These are phyloP conservation scores for Tetracladium marchalianum DNA, from an alignment of 495 filamentous ascomycete genomes.

Conservation along the genomic window DNA sequence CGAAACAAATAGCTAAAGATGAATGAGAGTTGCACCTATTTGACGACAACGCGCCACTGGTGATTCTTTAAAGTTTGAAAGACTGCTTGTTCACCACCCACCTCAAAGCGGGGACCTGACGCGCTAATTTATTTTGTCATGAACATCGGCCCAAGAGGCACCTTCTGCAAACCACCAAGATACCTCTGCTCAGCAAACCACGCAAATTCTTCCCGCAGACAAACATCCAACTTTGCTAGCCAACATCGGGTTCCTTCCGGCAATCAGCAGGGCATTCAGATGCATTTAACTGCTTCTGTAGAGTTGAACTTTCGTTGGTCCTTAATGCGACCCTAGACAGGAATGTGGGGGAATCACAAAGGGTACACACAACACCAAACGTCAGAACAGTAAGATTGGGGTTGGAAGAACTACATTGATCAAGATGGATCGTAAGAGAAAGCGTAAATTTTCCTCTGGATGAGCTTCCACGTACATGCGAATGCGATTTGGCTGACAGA, in stretches of 20 bases:
- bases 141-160: too few relatives aligned
- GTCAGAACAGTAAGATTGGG: not conserved
- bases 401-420: constrained; percentile 5
- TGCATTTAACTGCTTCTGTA: constrained; percentile 21
- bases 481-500: constrained; percentile 21
- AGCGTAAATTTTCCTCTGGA: constrained; percentile 50
- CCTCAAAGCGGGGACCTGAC: too few relatives aligned
- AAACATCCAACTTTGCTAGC: too few relatives aligned
- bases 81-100: too few relatives aligned
- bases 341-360: constrained; percentile 17
- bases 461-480: not conserved
- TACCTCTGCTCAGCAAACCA: too few relatives aligned
- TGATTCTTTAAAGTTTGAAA: too few relatives aligned
- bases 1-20: too few relatives aligned
- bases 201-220: too few relatives aligned
- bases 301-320: constrained; percentile 15
- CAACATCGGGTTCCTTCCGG: constrained; percentile 1
- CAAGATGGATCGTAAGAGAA: constrained; percentile 73
- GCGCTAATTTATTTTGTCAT: too few relatives aligned
- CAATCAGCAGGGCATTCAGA: constrained; percentile 15
- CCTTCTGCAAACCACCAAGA: too few relatives aligned
- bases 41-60: too few relatives aligned
- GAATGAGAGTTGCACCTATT: too few relatives aligned
- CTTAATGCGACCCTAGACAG: constrained; percentile 15
- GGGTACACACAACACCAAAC: constrained; percentile 9